Evolutionary conservation across 2,329 filamentous ascomycete genomes (phyloP), one percentile per base, ranked within the genome.

Genomic region (Beauveria medogensis): DNA sequence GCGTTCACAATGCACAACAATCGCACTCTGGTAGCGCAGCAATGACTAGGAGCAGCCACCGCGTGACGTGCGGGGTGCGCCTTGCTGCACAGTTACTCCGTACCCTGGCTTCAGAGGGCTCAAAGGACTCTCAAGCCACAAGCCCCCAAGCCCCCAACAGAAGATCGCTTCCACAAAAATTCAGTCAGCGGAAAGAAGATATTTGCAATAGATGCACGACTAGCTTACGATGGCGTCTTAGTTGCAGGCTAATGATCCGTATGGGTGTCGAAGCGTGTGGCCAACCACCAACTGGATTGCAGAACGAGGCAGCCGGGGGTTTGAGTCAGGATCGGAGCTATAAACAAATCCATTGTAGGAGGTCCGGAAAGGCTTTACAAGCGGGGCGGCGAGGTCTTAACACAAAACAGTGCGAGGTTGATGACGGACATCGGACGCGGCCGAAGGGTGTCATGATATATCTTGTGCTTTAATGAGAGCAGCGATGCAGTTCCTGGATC

Each of bases 1-100:
- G 55, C 46, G 55, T 48, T 37, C 47, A 59, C 37, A 59, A 59
- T 51, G 47, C 56, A 30, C 46, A 52, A 53, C 48, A 53, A 59
- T 46, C 47, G 37, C 43, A 40, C 26, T 20, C 55, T 34, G 30
- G 34, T 46, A 20, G 48, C 41, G 47, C 40, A 44, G 24, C 55
- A 59, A 28, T 34, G 16, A 40, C 47, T 59, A 22, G 24, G 58
- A 18, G 41, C 51, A 60, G 51, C 58, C 58, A 60, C 51, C 16
- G 41, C 48, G 30, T 54, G 59, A 55, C 41, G 22, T 61, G 59
- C 52, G 59, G 43, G 59, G 52, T 43, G 58, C 24, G 43, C 51
- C 40, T 34, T 52, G 24, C n/a, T 52, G 56, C 48, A 40, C 30
- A 34, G 12, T 34, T 34, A 14, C 30, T 34, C 12, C 12, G 30